Evolutionary conservation across 768 basidiomycete species (phyloP).

Genomic region (Phlegmacium glaucopus): DNA sequence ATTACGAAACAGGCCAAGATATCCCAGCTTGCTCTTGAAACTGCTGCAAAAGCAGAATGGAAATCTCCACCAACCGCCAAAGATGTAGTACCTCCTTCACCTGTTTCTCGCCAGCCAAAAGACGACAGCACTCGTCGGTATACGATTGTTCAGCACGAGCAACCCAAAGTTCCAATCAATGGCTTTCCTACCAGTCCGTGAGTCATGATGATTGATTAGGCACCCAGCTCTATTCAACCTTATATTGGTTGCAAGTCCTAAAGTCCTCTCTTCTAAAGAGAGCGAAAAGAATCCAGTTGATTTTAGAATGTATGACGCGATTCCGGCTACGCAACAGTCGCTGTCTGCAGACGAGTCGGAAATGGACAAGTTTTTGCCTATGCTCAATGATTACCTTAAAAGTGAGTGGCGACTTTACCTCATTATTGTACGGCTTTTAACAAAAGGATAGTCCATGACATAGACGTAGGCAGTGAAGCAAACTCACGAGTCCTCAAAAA

Average conservation of each 20-base stretch:
- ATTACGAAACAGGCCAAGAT: slow-evolving; percentile 49
- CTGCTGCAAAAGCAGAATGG: slow-evolving; percentile 17
- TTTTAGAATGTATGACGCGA: slow-evolving; percentile 73
- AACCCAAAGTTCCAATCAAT: slow-evolving; percentile 19
- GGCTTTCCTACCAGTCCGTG: slow-evolving; percentile 41
- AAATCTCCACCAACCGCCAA: slow-evolving; percentile 14
- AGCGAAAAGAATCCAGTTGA: slow-evolving; percentile 31
- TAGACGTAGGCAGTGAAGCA: slow-evolving; percentile 4
- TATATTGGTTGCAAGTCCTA: slow-evolving; percentile 39
- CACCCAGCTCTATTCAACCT: not conserved
- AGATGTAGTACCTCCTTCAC: slow-evolving; percentile 12
- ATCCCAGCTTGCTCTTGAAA: slow-evolving; percentile 46
- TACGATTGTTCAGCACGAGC: slow-evolving; percentile 41
- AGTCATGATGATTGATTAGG: slow-evolving; percentile 8
- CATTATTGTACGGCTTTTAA: slow-evolving; percentile 8
- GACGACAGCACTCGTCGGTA: slow-evolving; percentile 47
- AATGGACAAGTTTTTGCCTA: slow-evolving; percentile 73
- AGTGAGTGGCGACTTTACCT: slow-evolving; percentile 34
- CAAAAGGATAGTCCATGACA: slow-evolving; percentile 19
- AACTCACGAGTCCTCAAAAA: not conserved
- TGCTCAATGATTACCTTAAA: slow-evolving; percentile 73
- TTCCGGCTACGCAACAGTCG: slow-evolving; percentile 38
- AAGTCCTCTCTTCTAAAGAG: slow-evolving; percentile 52
- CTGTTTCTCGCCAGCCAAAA: slow-evolving; percentile 13
- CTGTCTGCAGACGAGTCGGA: slow-evolving; percentile 36